phyloP scores from a whole-genome alignment of 371 early-diverging fungal genomes.

The Zancudomyces culisetae region DNA sequence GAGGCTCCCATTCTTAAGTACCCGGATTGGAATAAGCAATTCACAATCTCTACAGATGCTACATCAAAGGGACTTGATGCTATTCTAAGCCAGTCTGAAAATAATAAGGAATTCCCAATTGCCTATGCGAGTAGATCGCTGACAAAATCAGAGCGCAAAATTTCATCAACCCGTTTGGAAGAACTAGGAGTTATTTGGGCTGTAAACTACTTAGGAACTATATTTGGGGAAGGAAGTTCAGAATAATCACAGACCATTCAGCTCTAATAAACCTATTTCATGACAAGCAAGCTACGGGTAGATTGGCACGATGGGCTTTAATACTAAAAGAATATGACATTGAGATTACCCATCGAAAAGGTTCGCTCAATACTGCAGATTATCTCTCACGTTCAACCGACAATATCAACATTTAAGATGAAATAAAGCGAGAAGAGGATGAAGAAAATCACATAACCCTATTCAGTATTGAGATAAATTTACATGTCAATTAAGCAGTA shows the following conservation, averaged over 20 bases:
- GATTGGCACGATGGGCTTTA: not conserved
- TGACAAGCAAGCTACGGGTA: not conserved
- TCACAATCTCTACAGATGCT: slow-evolving; percentile 1
- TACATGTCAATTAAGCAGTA: no score
- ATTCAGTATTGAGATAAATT: no score
- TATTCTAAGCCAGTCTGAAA: not conserved
- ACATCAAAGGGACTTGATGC: not conserved
- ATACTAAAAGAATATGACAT: slow-evolving; percentile 1
- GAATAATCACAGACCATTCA: not conserved
- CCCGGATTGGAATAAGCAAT: not conserved
- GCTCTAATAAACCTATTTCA: not conserved
- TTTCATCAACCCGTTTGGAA: not conserved
- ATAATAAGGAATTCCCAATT: not conserved
- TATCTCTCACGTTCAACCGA: no score
- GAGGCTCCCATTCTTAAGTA: not conserved
- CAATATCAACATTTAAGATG: no score
- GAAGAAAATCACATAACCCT: no score
- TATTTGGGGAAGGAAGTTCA: not conserved
- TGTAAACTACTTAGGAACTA: not conserved
- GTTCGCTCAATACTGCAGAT: not conserved
- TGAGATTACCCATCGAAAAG: not conserved
- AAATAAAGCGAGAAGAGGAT: no score
- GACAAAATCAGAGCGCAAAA: not conserved
- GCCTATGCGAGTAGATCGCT: not conserved
- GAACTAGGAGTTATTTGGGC: slow-evolving; percentile 1